Conservation (phyloP, 371 early-diverging fungal species). For the Syncephalastrum monosporum region DNA sequence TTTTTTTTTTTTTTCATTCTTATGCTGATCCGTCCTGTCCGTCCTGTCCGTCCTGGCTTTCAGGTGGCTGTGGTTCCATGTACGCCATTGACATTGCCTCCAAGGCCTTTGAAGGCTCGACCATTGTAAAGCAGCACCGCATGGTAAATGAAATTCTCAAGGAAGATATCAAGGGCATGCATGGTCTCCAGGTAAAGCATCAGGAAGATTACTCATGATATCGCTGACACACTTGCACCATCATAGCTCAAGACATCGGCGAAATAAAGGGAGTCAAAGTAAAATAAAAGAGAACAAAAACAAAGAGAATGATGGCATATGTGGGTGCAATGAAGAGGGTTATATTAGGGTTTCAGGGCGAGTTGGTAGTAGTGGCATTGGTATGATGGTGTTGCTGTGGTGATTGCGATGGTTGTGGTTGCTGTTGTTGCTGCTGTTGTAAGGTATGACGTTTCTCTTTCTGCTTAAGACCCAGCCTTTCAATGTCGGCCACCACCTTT, state of each 20-base stretch:
- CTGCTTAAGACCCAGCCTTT: constrained; percentile 26
- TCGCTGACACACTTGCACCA: too few relatives aligned
- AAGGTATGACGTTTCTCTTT: constrained; percentile 14
- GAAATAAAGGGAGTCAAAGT: constrained; percentile 6
- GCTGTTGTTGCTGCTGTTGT: constrained; percentile 1
- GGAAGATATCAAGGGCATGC: constrained; percentile 91
- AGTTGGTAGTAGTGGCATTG: too few relatives aligned
- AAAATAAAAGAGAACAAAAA: background rate
- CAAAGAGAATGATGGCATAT: constrained; percentile 2
- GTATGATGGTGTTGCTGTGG: constrained; percentile 8
- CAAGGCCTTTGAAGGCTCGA: constrained; percentile 70
- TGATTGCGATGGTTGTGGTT: constrained; percentile 8
- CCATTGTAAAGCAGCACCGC: constrained; percentile 86
- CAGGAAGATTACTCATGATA: background rate
- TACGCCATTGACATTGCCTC: constrained; percentile 86
- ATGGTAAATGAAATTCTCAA: constrained; percentile 84
- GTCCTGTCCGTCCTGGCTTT: background rate
- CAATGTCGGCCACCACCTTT: constrained; percentile 38
- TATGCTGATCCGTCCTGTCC: background rate
- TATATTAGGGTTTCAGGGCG: background rate
- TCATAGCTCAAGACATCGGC: constrained; percentile 17
- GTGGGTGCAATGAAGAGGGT: background rate
- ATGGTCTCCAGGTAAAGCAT: constrained; percentile 72
- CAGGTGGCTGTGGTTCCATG: constrained; percentile 96
- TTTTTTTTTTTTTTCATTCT: background rate